Evolutionary conservation across 805 yeast species (phyloP), one percentile per base, ranked within the genome.

Genomic region (Barnettozyma botsteinii): DNA sequence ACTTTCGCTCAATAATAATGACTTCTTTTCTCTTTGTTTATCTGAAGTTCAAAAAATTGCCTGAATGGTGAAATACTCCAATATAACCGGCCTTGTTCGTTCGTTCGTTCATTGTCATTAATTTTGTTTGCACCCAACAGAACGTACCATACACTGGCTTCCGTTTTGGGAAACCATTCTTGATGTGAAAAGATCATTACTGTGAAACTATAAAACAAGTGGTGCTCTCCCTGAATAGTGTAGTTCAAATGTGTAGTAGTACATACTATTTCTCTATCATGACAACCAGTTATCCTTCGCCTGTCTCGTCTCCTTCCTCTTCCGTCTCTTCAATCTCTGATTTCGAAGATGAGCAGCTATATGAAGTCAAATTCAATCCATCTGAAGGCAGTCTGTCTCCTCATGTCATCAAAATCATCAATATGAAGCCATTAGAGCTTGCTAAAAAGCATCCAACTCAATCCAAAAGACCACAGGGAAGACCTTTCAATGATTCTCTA

Each of bases 401-500:
- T 13, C 51, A 50, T 17, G 45, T 54, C 28, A 56, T 56, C 34
- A 39, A 36, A 23, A 43, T 54, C 25, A 30, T 39, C 12, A 40
- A 49, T 34, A 40, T 48, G 23, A 55, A 47, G 20, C 55, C 59
- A 4, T 37, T 56, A 8, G 44, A 44, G 31, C 42, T 56, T n/a
- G 59, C 60, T 1, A 54, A 53, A 40, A 56, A 51, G 52, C 51
- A 36, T 51, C 53, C 31, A 22, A 32, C 20, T 36, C 49, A 15
- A 30, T 27, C 21, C 34, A 33, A 33, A 5, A 53, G 45, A 34
- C 34, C 51, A n/a, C 58, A 56, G 28, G 60, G 60, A 14, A 45
- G 60, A 38, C 60, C 60, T 10, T 56, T 53, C 40, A 56, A 53
- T 25, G 54, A 51, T 13, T 46, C 46, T 11, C 36, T 56, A 23